Evolutionary conservation across 1,284 basidiomycete genomes (phyloP), one percentile per base, ranked within the genome.

Genomic region (Rhodotorula sp.): DNA sequence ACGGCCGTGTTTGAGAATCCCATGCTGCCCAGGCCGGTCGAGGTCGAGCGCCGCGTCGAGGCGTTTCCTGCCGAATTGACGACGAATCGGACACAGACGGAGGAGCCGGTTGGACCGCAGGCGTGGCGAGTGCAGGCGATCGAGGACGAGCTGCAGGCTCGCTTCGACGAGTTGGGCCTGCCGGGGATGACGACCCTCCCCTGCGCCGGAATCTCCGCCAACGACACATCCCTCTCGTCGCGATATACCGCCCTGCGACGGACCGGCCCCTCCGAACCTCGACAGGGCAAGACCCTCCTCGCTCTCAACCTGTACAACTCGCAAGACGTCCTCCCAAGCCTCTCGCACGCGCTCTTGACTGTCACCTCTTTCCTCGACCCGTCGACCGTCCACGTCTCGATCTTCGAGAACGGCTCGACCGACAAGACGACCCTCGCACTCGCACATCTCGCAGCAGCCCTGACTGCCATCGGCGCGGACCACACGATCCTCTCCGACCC

Each of bases 381-480:
- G 2, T 24, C 67, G n/a, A 65, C 72, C 51, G 65, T 76, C 24
- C 72, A 69, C 69, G 63, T 79, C 24, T 75, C 74, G 16, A 71
- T 79, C 30, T 77, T 75, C 50, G 78, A 79, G 67, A 79, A 78
- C 52, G 76, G 76, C n/a, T 76, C 74, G 44, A 70, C 63, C 13
- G 78, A 79, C 68, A 55, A 70, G 34, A 69, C 72, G 26, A 77
- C 76, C 28, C 34, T 59, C 24, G 75, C 67, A 9, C 64, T 74
- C 16, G 62, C 68, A 8, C 65, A 72, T 26, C 55, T 74, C 57
- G 73, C 70, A 1, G 68, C 68, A 2, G 70, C 64, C 11, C 59
- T 74, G 13, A 65, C 65, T 2, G 58, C 61, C 15, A 26, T 58
- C 13, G 64, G 64, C n/a, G 57, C 65, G 16, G 28, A 24, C 22